Evolutionary conservation across 139 green algal genomes (phyloP).

Genomic region (Edaphochlamys debaryana): DNA sequence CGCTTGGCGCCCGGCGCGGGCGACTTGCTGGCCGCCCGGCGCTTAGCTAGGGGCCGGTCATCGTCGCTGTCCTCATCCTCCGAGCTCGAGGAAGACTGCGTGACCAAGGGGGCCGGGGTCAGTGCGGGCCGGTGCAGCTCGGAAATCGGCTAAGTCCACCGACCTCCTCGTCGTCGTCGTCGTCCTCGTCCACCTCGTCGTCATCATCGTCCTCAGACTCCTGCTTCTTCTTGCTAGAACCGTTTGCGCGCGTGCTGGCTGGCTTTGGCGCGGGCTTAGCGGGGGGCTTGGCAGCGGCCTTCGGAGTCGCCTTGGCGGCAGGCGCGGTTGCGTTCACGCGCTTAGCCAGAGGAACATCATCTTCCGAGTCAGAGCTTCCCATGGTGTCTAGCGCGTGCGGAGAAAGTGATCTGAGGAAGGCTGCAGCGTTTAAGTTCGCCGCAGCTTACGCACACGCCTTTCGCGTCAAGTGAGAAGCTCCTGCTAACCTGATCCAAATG

Average conservation of each 20-base stretch:
- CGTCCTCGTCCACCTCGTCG: conserved; percentile 33
- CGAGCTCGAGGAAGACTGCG: conserved; percentile 32
- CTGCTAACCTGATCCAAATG: no score
- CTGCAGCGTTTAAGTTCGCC: no score
- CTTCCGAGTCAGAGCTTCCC: conserved; percentile 49
- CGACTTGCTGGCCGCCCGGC: conserved; percentile 32
- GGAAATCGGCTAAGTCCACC: background rate
- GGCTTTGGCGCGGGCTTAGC: conserved; percentile 30
- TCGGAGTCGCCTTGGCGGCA: background rate
- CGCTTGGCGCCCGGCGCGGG: conserved; percentile 15
- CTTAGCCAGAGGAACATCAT: conserved; percentile 50
- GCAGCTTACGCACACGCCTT: no score
- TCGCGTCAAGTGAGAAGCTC: no score
- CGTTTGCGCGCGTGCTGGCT: conserved; percentile 3
- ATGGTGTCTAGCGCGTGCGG: background rate
- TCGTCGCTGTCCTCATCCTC: conserved; percentile 28
- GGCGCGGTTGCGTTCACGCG: background rate
- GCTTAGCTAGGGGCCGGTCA: conserved; percentile 1
- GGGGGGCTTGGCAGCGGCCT: conserved; percentile 3
- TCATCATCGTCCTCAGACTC: conserved; percentile 38
- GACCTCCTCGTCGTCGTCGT: conserved; percentile 14
- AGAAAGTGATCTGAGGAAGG: background rate
- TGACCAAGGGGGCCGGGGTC: background rate
- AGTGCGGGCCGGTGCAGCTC: background rate
- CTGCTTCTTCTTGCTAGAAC: conserved; percentile 33